A percentile compares a stretch with the other conserved stretches of the same genome.
Conservation (phyloP, 1,284 basidiomycete genomes). For the Ceratobasidium theobromae region DNA sequence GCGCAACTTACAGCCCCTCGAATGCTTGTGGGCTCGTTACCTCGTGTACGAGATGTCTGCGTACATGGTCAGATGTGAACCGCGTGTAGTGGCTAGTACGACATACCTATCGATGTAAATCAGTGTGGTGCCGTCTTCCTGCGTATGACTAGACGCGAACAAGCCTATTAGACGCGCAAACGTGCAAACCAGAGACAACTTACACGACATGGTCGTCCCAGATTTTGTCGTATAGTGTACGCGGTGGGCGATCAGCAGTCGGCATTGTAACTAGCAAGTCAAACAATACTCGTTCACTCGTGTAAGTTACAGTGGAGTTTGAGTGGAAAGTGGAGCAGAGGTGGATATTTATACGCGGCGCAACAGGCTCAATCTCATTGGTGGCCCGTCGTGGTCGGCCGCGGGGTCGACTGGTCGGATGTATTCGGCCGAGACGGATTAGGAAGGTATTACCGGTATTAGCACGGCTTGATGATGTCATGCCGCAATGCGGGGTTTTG, state of each 20-base stretch:
- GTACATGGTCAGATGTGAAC: constrained; percentile 19
- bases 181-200: constrained; percentile 41
- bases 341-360: constrained; percentile 21
- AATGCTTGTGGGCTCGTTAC: constrained; percentile 97
- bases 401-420: constrained; percentile 1
- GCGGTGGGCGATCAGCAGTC: constrained; percentile 52
- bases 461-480: too few relatives aligned
- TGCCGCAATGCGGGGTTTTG: too few relatives aligned
- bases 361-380: constrained; percentile 15
- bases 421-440: constrained; percentile 19
- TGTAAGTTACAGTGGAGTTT: neutral
- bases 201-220: constrained; percentile 95
- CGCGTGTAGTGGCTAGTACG: neutral
- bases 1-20: constrained; percentile 74
- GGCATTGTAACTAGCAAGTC: constrained; percentile 42
- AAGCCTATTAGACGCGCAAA: neutral
- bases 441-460: neutral
- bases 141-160: constrained; percentile 56
- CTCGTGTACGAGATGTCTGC: constrained; percentile 90
- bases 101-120: constrained; percentile 87
- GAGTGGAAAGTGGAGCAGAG: neutral
- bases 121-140: constrained; percentile 82
- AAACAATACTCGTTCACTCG: neutral
- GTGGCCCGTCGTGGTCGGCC: neutral
- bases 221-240: constrained; percentile 93